Percentiles rank a stretch among this genome's conserved stretches.
Conservation (phyloP, 495 filamentous ascomycete species). For the Staphylotrichum longicolle region DNA sequence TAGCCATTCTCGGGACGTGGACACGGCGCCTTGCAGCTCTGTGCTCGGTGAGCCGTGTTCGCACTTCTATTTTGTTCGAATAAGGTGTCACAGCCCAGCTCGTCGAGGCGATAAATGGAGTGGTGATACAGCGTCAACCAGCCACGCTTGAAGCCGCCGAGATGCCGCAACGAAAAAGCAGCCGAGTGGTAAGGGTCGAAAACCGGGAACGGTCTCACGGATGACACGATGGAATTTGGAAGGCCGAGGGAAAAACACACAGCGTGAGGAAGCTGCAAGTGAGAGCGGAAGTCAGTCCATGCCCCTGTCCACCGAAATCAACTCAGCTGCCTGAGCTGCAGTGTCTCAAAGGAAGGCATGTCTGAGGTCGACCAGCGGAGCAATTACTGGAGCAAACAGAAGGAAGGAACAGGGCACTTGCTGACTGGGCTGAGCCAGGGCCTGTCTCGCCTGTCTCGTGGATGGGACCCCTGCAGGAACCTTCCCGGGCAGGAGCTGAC, state of each 20-base stretch:
- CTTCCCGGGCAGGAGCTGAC: too few species aligned
- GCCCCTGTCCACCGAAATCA: too few species aligned
- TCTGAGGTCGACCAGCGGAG: too few species aligned
- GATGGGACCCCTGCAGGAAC: background rate
- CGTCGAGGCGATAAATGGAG: background rate
- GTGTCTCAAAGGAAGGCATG: too few species aligned
- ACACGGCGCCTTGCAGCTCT: conserved; percentile 23
- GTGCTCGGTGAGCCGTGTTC: conserved; percentile 11
- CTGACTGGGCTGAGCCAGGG: too few species aligned
- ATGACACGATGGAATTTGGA: background rate
- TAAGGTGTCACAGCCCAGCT: conserved; percentile 11
- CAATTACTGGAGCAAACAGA: too few species aligned
- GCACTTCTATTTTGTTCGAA: conserved; percentile 10
- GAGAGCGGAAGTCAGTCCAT: too few species aligned
- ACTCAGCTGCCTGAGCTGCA: too few species aligned
- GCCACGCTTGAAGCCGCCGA: background rate
- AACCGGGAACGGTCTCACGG: too few species aligned
- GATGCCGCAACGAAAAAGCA: conserved; percentile 9
- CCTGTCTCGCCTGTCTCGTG: background rate
- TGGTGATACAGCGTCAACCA: conserved; percentile 7
- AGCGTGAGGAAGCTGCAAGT: background rate
- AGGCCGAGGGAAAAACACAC: background rate
- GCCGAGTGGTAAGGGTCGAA: background rate
- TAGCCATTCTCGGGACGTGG: conserved; percentile 19
- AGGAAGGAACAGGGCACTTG: too few species aligned